Conservation (phyloP, 495 filamentous ascomycete species). For the Xeromyces bisporus region DNA sequence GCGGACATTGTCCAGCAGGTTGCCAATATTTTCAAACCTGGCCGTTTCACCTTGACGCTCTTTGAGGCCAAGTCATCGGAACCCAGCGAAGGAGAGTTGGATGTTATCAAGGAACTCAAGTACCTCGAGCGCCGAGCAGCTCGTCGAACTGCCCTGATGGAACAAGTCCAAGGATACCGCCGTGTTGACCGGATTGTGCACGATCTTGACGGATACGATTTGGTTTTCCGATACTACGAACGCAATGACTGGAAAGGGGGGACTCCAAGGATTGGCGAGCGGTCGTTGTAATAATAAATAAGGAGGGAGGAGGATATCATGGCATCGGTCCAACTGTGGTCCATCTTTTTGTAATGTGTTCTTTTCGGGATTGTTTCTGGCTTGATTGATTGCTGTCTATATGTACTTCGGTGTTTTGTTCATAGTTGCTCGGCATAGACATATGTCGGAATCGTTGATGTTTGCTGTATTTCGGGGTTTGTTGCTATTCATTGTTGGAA, state of each 20-base stretch:
- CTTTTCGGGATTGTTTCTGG: too few relatives aligned
- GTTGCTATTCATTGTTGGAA: too few relatives aligned
- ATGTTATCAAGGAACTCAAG: slow-evolving; percentile 20
- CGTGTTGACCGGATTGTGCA: slow-evolving; percentile 92
- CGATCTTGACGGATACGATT: slow-evolving; percentile 92
- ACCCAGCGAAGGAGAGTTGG: slow-evolving; percentile 22
- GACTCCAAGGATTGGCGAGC: slow-evolving; percentile 54
- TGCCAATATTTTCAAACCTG: slow-evolving; percentile 86
- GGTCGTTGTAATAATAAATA: too few relatives aligned
- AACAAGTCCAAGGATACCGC: slow-evolving; percentile 71
- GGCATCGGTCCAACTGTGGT: too few relatives aligned
- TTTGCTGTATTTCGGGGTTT: too few relatives aligned
- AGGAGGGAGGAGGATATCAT: too few relatives aligned
- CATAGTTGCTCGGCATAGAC: too few relatives aligned
- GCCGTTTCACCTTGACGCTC: slow-evolving; percentile 89
- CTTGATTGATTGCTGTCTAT: too few relatives aligned
- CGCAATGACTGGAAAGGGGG: slow-evolving; percentile 79
- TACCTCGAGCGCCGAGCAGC: slow-evolving; percentile 29
- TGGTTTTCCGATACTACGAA: slow-evolving; percentile 95
- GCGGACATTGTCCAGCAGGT: slow-evolving; percentile 85
- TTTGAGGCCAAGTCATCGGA: slow-evolving; percentile 69
- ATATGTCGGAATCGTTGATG: too few relatives aligned
- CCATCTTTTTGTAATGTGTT: too few relatives aligned
- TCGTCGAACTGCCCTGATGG: slow-evolving; percentile 51
- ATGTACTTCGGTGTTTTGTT: too few relatives aligned